These are phyloP conservation scores for Euphorbia pulcherrima DNA, from an alignment of 345 rosid species.

Conservation along the genomic window DNA sequence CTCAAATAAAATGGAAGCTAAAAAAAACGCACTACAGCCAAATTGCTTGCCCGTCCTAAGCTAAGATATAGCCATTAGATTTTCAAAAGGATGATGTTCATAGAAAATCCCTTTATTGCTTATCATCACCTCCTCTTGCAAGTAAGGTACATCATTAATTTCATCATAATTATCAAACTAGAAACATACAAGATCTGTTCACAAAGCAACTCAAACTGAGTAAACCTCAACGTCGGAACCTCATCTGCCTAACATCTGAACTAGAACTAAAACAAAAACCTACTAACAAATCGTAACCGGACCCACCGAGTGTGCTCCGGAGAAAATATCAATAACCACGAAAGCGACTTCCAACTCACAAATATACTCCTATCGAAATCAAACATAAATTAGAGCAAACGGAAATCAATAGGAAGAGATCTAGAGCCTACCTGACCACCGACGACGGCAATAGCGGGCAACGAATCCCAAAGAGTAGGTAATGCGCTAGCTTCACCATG, in stretches of 20 bases:
- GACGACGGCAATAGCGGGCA: constrained; percentile 96
- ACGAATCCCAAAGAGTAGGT: constrained; percentile 97
- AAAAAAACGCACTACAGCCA: background rate
- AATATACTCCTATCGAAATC: too few relatives aligned
- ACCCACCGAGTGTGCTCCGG: background rate
- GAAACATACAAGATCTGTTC: background rate
- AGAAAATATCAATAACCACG: background rate
- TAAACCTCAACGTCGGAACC: background rate
- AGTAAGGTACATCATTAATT: background rate
- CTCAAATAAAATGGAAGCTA: background rate
- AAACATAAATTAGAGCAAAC: constrained; percentile 5
- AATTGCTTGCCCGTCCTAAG: background rate
- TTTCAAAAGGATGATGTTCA: background rate
- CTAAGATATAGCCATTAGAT: background rate
- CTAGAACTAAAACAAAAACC: too few relatives aligned
- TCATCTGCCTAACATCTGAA: background rate
- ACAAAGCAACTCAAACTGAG: background rate
- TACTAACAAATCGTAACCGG: background rate
- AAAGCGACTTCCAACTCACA: background rate
- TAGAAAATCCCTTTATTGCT: background rate
- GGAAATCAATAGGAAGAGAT: constrained; percentile 10
- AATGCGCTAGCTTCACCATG: constrained; percentile 82
- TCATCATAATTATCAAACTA: background rate
- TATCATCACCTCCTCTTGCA: background rate
- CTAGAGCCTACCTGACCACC: constrained; percentile 80